A percentile compares a stretch with the other conserved stretches of the same genome.
Evolutionary conservation across 768 basidiomycete genomes (phyloP).

Genomic region (Tricholoma terreum): DNA sequence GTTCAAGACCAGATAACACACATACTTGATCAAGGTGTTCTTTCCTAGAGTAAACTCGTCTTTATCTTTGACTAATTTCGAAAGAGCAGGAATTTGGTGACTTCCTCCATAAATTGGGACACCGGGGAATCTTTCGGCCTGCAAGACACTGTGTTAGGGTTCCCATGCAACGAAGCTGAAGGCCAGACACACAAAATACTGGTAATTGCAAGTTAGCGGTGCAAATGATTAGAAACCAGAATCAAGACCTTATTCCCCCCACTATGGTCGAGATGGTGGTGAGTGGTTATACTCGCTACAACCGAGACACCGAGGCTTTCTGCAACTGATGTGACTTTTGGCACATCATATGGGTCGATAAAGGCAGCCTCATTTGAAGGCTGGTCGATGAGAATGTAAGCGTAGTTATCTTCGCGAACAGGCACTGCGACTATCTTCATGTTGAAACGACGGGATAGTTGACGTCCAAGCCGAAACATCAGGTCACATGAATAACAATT

Average conservation of each 20-base stretch:
- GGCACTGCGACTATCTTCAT: slow-evolving; percentile 83
- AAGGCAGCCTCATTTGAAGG: slow-evolving; percentile 65
- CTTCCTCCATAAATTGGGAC: slow-evolving; percentile 82
- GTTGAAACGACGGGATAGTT: slow-evolving; percentile 17
- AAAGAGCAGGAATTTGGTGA: slow-evolving; percentile 59
- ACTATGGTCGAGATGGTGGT: slow-evolving; percentile 88
- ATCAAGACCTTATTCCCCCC: slow-evolving; percentile 73
- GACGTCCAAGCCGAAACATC: slow-evolving; percentile 15
- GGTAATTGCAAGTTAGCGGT: neutral
- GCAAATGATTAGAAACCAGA: neutral
- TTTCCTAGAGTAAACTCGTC: slow-evolving; percentile 76
- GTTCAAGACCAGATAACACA: neutral
- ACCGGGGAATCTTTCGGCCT: slow-evolving; percentile 43
- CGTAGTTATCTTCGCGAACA: slow-evolving; percentile 80
- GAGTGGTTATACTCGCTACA: slow-evolving; percentile 81
- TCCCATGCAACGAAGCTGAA: neutral
- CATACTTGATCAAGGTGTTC: slow-evolving; percentile 55
- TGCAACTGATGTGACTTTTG: slow-evolving; percentile 64
- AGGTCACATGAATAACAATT: slow-evolving; percentile 2
- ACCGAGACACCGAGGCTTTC: slow-evolving; percentile 59
- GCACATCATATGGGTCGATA: slow-evolving; percentile 77
- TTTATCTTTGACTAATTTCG: slow-evolving; percentile 74
- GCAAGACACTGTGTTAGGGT: slow-evolving; percentile 7
- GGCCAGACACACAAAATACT: slow-evolving; percentile 50
- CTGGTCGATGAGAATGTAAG: slow-evolving; percentile 78